Base-by-base conservation (phyloP, 768 basidiomycete genomes). In the Lyophyllum shimeji region DNA sequence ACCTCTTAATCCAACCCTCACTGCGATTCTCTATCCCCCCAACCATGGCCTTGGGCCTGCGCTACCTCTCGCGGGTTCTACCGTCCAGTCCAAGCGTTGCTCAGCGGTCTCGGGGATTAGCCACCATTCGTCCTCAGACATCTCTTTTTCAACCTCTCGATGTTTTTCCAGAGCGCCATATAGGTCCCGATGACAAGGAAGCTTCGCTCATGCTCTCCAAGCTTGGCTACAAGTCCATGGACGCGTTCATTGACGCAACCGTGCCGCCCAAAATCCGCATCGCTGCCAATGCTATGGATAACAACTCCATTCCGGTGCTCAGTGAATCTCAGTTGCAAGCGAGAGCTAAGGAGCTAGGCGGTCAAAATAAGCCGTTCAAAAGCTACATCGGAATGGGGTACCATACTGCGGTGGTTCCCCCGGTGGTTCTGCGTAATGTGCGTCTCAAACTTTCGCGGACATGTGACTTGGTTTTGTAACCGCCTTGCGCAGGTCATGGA, bases 321-420 rank as follows among this genome's bases (percentile, higher is more conserved):
- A 94, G 91, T 68, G 97, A 99, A 73, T 84, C 88, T 1, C 89
- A 98, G 73, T 78, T 99, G 40, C 76, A 87, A 52, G 72, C 76
- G 18, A 77, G 90, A 52, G 94, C 91, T 0, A 87, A 86, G 67
- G 81, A 81, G 62, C 74, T 98, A 9, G 95, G 86, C n/a, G 74
- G 67, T 15, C 78, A 82, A 68, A 98, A 99, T 73, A 83, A 87
- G 72, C 76, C 82, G 5, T 89, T 89, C 71, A 91, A 88, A 78
- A 95, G 87, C 66, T 98, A 94, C 71, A 99, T 98, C 67, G 97
- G 97, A 33, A 94, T 98, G 93, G 96, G 97, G 8, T 99, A 97
- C 72, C 92, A 95, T 67, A 87, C 87, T 61, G 93, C 95, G 2
- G 92, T 96, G 45, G 91, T 96, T 4, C 95, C 95, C n/a, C 90